Evolutionary conservation across 768 basidiomycete species (phyloP).

Genomic region (Melanogaster broomeanus): DNA sequence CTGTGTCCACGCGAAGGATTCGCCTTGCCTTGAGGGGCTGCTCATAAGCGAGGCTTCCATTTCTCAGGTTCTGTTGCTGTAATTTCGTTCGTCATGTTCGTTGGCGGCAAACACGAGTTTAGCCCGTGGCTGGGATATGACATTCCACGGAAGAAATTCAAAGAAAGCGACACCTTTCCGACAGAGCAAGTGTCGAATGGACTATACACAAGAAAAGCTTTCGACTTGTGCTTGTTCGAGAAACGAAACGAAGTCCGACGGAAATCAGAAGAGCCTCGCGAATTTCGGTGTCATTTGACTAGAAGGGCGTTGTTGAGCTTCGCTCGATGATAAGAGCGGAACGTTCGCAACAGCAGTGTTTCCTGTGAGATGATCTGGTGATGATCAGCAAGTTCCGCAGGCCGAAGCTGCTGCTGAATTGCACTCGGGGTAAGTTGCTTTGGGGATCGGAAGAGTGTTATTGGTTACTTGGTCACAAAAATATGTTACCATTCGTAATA

Average conservation of each 20-base stretch:
- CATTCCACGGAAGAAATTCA: background rate
- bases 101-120: conserved; percentile 23
- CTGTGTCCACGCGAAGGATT: conserved; percentile 23
- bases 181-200: background rate
- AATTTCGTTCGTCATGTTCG: conserved; percentile 17
- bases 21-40: conserved; percentile 28
- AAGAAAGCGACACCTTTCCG: conserved; percentile 5
- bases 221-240: conserved; percentile 8
- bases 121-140: conserved; percentile 9
- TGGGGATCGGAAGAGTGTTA: background rate
- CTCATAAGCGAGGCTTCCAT: conserved; percentile 27
- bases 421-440: background rate
- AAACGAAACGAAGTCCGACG: conserved; percentile 4
- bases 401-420: no score
- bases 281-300: no score
- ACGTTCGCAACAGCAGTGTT: conserved; percentile 12
- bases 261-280: background rate
- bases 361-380: conserved; percentile 11
- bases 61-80: conserved; percentile 12
- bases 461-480: conserved; percentile 1
- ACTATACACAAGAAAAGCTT: background rate
- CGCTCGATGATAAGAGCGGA: conserved; percentile 17
- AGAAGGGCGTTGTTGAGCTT: no score
- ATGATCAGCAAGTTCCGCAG: no score
- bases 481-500: background rate